Conservation (phyloP, 2,329 filamentous ascomycete genomes). For the Elsinoe fawcettii region DNA sequence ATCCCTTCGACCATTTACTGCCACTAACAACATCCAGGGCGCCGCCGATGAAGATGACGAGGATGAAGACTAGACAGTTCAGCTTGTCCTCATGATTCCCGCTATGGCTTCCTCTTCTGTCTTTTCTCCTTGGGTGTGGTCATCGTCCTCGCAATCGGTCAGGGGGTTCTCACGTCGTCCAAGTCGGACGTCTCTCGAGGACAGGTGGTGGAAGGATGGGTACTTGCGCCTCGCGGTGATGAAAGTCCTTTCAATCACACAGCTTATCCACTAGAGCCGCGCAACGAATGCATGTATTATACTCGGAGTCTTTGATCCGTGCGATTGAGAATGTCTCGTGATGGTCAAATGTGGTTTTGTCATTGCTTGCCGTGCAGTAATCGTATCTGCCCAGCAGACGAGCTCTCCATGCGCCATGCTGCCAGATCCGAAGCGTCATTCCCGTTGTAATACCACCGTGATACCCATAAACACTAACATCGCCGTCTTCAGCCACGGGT, state of each 20-base stretch:
- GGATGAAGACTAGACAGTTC: constrained; percentile 28
- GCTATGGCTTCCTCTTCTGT: constrained; percentile 14
- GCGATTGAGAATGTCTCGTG: background rate
- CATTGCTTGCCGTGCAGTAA: background rate
- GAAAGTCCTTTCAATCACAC: background rate
- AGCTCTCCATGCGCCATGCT: background rate
- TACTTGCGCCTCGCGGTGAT: background rate
- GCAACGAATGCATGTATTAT: background rate
- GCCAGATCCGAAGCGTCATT: constrained; percentile 42
- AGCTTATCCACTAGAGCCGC: background rate
- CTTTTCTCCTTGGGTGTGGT: constrained; percentile 16
- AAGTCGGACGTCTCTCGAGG: background rate
- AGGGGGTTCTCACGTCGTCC: background rate
- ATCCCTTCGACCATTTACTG: background rate
- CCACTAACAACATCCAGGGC: constrained; percentile 21
- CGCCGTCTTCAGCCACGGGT: constrained; percentile 94
- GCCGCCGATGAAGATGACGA: constrained; percentile 30
- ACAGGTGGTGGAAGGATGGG: background rate
- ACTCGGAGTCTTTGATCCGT: background rate
- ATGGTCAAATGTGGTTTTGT: background rate
- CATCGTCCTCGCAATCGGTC: background rate
- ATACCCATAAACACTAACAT: constrained; percentile 93
- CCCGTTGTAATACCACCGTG: constrained; percentile 83
- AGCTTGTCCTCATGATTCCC: constrained; percentile 12
- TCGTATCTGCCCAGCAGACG: background rate